phyloP scores from a whole-genome alignment of 2,329 filamentous ascomycete genomes.

The Remersonia thermophila region DNA sequence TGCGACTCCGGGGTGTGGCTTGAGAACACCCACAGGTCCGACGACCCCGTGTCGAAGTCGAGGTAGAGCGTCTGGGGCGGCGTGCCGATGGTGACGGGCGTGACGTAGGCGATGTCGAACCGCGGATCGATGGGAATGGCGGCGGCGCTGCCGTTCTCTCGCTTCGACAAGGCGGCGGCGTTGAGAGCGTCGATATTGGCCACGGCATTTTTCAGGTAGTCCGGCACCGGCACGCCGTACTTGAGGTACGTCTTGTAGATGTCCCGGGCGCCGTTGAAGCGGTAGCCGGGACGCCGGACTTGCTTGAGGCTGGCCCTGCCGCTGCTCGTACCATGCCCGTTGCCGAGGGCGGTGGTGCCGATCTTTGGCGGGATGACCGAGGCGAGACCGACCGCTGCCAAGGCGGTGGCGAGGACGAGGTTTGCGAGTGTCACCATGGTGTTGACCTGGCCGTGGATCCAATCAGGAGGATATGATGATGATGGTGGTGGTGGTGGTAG shows the following conservation, averaged over 20 bases:
- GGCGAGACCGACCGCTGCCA: conserved; percentile 11
- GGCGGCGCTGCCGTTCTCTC: conserved; percentile 20
- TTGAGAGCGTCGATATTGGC: conserved; percentile 14
- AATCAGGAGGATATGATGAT: conserved; percentile 1
- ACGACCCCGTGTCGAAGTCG: conserved; percentile 19
- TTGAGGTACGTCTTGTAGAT: conserved; percentile 29
- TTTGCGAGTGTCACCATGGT: conserved; percentile 12
- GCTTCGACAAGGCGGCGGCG: conserved; percentile 1
- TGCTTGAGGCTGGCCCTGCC: conserved; percentile 22
- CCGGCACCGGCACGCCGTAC: conserved; percentile 24
- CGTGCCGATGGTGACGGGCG: conserved; percentile 27
- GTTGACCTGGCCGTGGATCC: too few relatives aligned
- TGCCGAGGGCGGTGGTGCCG: conserved; percentile 11
- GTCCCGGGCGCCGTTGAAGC: conserved; percentile 23
- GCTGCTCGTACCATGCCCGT: conserved; percentile 1
- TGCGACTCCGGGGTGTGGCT: conserved; percentile 22
- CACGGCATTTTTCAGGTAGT: conserved; percentile 21
- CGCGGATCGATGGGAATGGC: conserved; percentile 19
- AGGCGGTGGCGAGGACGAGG: conserved; percentile 9
- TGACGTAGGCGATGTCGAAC: conserved; percentile 25
- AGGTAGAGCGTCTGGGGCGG: conserved; percentile 18
- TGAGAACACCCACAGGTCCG: conserved; percentile 34
- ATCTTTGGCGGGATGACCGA: conserved; percentile 16
- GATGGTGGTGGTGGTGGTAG: not conserved
- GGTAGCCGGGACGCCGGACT: conserved; percentile 21